Base-by-base conservation (phyloP, 2,329 filamentous ascomycete genomes). In the Colletotrichum cuscutae region DNA sequence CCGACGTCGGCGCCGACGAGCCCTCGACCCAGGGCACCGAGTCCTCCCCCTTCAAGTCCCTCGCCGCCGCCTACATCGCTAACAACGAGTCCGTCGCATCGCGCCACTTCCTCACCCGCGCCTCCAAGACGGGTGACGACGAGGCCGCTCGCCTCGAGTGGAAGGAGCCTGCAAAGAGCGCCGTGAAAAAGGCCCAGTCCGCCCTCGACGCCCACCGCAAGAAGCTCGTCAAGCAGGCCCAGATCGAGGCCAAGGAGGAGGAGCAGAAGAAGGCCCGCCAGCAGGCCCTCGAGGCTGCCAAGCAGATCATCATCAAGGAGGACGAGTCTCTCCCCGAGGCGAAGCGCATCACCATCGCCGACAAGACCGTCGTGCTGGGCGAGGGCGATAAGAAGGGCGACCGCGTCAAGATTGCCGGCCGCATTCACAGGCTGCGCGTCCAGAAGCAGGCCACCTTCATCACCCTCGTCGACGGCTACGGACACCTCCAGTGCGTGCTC, bases 391-490 rank as follows among this genome's bases (percentile, higher is more conserved):
- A 84, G 74, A 89, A 90, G 82, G 94, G 94, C 75, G 92, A 92
- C 56, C 89, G 95, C 66, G 94, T 97, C 71, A 91, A 92, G 77
- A 93, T 98, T 26, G 89, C 92, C 76, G 95, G 95, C 68, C 90
- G 95, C 76, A 94, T 98, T 67, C 94, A 97, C 84, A 90, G 94
- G 72, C 85, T 95, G 81, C 90, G 94, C 74, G 88, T 89, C 74
- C 95, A 98, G 84, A 97, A 96, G 84, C 92, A 94, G 79, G 90
- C 94, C 75, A 92, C 95, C 68, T 98, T 98, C 84, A 88, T 98
- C 80, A 96, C 93, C n/a, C 86, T 98, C 75, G 88, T 92, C 75
- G 94, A 97, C 80, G 95, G 95, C 71, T 94, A 95, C 79, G 94
- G 93, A 66, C 92, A 92, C 79, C 87, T 98, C 81, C 95, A 98